phyloP scores from a whole-genome alignment of 352 stramenopile species.

The Globisporangium cylindrosporum region DNA sequence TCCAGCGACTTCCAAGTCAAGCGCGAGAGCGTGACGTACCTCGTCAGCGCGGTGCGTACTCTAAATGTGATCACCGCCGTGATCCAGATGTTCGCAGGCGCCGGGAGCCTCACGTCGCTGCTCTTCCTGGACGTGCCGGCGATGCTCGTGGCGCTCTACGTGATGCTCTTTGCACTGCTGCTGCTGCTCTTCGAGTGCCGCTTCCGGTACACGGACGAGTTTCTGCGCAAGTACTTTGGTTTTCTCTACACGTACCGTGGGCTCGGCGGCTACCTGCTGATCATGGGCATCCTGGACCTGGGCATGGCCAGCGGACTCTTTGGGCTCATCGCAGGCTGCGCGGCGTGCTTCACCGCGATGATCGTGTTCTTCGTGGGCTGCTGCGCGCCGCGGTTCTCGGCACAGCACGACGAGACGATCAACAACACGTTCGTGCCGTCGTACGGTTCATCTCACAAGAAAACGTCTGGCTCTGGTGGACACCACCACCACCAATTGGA shows the following conservation, averaged over 20 bases:
- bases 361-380: conserved; percentile 36
- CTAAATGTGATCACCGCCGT: conserved; percentile 44
- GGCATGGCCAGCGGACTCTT: conserved; percentile 46
- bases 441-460: conserved; percentile 16
- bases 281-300: conserved; percentile 59
- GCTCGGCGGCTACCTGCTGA: conserved; percentile 47
- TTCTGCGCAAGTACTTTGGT: conserved; percentile 54
- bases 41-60: conserved; percentile 27
- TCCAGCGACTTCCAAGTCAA: conserved; percentile 10
- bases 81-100: conserved; percentile 36
- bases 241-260: conserved; percentile 60
- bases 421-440: conserved; percentile 12
- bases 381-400: conserved; percentile 21
- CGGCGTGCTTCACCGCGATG: conserved; percentile 39
- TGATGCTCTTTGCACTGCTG: conserved; percentile 43
- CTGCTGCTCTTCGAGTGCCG: conserved; percentile 56
- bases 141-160: conserved; percentile 53
- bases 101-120: conserved; percentile 40
- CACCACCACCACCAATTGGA: not conserved
- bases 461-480: not conserved
- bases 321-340: conserved; percentile 28
- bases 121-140: conserved; percentile 35
- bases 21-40: conserved; percentile 26
- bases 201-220: conserved; percentile 37
- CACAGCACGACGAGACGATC: conserved; percentile 11